Percentiles rank a stretch among this genome's conserved stretches.
These are phyloP conservation scores for Eucalyptus victrix DNA, from an alignment of 345 rosid species.

Conservation along the genomic window DNA sequence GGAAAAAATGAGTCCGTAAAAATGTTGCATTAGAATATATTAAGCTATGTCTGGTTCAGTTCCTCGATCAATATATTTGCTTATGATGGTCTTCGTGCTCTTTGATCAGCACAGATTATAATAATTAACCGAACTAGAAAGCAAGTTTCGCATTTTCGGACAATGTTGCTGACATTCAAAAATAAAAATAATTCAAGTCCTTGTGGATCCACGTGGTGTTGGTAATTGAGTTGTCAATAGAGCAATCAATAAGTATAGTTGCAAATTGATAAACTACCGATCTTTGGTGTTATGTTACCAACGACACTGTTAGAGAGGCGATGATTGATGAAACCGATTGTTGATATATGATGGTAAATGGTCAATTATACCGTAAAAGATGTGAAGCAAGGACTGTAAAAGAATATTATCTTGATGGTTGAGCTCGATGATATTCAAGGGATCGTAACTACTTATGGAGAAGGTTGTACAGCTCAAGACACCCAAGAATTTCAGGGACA, in stretches of 20 bases:
- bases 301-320: rapidly evolving
- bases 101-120: no score
- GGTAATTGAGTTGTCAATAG: neutral
- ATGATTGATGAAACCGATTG: neutral
- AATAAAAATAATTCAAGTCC: neutral
- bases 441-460: neutral
- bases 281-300: neutral
- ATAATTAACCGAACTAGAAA: no score
- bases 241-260: neutral
- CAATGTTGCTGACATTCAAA: neutral
- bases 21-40: no score
- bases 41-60: no score
- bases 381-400: neutral
- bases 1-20: no score
- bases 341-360: neutral
- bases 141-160: no score
- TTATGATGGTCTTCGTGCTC: no score
- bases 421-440: neutral
- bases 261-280: rapidly evolving
- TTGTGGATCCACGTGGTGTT: neutral
- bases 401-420: neutral
- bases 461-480: neutral
- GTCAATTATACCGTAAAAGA: neutral
- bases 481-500: neutral
- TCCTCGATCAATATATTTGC: no score